A percentile compares a stretch with the other conserved stretches of the same genome.
These are phyloP conservation scores for Leccinum sublutescens DNA, from an alignment of 768 basidiomycete genomes.

Conservation along the genomic window DNA sequence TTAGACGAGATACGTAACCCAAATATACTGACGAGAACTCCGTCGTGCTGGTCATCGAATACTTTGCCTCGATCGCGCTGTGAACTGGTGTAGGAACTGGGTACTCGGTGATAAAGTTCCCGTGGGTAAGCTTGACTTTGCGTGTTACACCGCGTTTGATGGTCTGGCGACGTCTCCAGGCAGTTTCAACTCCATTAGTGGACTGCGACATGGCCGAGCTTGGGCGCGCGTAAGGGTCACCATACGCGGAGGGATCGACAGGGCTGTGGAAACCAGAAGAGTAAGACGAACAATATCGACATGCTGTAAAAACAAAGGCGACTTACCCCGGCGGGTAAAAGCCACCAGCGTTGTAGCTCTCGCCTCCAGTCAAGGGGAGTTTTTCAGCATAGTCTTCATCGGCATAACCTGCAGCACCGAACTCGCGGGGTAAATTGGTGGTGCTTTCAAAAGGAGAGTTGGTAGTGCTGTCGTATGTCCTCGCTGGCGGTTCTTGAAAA, in stretches of 20 bases:
- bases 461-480: conserved; percentile 39
- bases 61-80: conserved; percentile 81
- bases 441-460: conserved; percentile 58
- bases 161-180: conserved; percentile 78
- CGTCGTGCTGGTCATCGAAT: conserved; percentile 65
- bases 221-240: conserved; percentile 65
- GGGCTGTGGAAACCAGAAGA: conserved; percentile 32
- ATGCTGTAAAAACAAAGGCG: background rate
- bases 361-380: conserved; percentile 63
- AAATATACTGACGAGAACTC: conserved; percentile 79
- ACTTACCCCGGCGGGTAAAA: conserved; percentile 78
- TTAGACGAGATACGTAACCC: background rate
- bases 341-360: conserved; percentile 50
- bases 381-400: conserved; percentile 79
- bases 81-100: conserved; percentile 80
- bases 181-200: conserved; percentile 56
- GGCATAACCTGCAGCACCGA: conserved; percentile 43
- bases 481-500: conserved; percentile 54
- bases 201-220: conserved; percentile 51
- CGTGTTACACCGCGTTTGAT: conserved; percentile 93
- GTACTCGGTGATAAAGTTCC: conserved; percentile 91
- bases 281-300: background rate
- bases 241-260: conserved; percentile 58
- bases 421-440: conserved; percentile 52
- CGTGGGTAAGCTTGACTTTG: conserved; percentile 89